A percentile compares a stretch with the other conserved stretches of the same genome.
Conservation (phyloP, 2,329 filamentous ascomycete species). For the Penicillium sp. region DNA sequence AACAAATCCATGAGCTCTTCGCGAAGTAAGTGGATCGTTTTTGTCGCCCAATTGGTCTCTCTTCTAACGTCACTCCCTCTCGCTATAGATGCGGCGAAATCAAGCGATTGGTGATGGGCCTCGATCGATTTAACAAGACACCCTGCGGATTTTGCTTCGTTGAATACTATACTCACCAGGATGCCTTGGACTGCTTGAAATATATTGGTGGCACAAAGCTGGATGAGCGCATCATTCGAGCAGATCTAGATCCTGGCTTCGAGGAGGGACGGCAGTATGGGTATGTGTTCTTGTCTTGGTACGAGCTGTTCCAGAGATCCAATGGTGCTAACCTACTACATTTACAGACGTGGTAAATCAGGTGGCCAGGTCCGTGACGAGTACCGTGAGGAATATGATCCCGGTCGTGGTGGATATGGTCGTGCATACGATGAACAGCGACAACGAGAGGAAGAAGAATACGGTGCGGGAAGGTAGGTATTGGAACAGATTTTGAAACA, state of each 20-base stretch:
- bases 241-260: slow-evolving; percentile 94
- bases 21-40: slow-evolving; percentile 66
- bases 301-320: not conserved
- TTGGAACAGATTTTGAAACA: slow-evolving; percentile 26
- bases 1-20: slow-evolving; percentile 97
- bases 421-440: slow-evolving; percentile 70
- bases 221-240: slow-evolving; percentile 94
- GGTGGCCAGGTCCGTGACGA: slow-evolving; percentile 97
- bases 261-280: slow-evolving; percentile 96
- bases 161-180: slow-evolving; percentile 97
- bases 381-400: slow-evolving; percentile 96
- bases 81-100: slow-evolving; percentile 78
- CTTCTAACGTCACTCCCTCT: slow-evolving; percentile 13
- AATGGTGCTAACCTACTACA: slow-evolving; percentile 2
- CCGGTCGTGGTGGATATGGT: slow-evolving; percentile 87
- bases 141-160: slow-evolving; percentile 99
- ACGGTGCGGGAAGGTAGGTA: slow-evolving; percentile 59
- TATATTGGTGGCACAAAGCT: slow-evolving; percentile 98
- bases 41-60: not conserved
- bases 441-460: slow-evolving; percentile 62
- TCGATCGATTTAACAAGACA: slow-evolving; percentile 96
- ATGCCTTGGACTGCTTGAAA: slow-evolving; percentile 97
- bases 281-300: slow-evolving; percentile 38
- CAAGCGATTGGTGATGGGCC: slow-evolving; percentile 95
- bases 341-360: slow-evolving; percentile 75